These are phyloP conservation scores for Tephrocybe sp. DNA, from an alignment of 768 basidiomycete genomes.

Conservation along the genomic window DNA sequence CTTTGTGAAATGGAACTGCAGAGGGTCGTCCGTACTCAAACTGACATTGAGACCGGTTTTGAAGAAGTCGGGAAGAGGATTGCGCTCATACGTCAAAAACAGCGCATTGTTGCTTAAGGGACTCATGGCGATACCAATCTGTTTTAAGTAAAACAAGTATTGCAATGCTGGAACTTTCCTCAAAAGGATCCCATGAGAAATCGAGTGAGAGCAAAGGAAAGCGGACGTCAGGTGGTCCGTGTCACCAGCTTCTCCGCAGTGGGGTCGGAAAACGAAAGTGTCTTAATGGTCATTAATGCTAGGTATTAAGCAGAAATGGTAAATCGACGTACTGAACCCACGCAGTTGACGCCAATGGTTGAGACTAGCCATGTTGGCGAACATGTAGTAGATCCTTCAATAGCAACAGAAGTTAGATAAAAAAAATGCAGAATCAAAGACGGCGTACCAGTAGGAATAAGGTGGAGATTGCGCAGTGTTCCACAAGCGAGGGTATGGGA, in stretches of 20 bases:
- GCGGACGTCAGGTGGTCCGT: constrained; percentile 96
- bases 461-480: constrained; percentile 87
- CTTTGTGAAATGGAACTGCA: constrained; percentile 99
- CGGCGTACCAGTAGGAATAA: constrained; percentile 86
- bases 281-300: constrained; percentile 41
- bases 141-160: constrained; percentile 96
- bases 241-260: constrained; percentile 97
- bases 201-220: constrained; percentile 95
- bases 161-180: constrained; percentile 97
- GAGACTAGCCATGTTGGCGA: constrained; percentile 90
- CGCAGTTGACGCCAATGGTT: constrained; percentile 88
- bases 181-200: constrained; percentile 97
- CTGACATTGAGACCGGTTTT: constrained; percentile 94
- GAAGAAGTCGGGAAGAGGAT: constrained; percentile 97
- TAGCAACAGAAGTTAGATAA: background rate
- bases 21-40: constrained; percentile 91
- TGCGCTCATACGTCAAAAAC: constrained; percentile 95
- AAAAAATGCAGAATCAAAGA: background rate
- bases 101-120: constrained; percentile 97
- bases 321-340: constrained; percentile 71
- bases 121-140: constrained; percentile 98
- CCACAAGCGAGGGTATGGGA: constrained; percentile 90
- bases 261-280: constrained; percentile 95
- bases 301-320: background rate
- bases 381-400: constrained; percentile 94